Base-by-base conservation (phyloP, 441 rosid species). In the Pelargonium myrrhifolium region DNA sequence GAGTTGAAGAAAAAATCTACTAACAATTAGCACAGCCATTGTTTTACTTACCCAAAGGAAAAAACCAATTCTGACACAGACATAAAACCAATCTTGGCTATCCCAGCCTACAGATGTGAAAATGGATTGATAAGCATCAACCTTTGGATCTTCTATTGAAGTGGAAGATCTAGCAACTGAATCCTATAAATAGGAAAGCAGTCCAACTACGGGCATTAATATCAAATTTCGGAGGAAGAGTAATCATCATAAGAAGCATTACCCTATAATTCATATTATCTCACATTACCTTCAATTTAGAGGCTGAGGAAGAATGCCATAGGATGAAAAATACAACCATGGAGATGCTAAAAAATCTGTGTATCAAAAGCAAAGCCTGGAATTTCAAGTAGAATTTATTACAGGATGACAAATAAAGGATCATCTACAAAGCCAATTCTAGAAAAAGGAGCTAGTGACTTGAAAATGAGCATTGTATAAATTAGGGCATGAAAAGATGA, bases 281-380 rank as follows among this genome's bases (percentile, higher is more conserved):
- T 45, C 21, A 17, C 68, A 15, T 68, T 79, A 92, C 98, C 89
- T 87, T 81, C 55, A 84, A 49, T 18, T 68, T 75, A 42, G 77
- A 72, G 14, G 77, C 65, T 0, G 91, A 80, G 7, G 98, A 87
- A 64, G 82, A 78, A 8, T 72, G 85, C 97, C 97, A 93, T 37
- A 93, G 83, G 73, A 87, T 31, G 75, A 89, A 90, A 81, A 92
- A 89, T 20, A 86, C 71, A 71, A 89, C 82, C 63, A 90, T 91
- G 1, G 96, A 87, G 26, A 87, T 69, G 78, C 98, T 86, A 83
- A 93, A 93, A 82, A 93, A 90, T 78, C 98, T 89, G 82, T 88
- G 97, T 80, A 93, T 87, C 71, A 84, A 81, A 76, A 86, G 85
- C 86, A 93, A 86, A 69, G 92, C 98, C 98, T 90, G 93, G 66